These are phyloP conservation scores for Yarrowia osloensis DNA, from an alignment of 805 yeast species.

Conservation along the genomic window DNA sequence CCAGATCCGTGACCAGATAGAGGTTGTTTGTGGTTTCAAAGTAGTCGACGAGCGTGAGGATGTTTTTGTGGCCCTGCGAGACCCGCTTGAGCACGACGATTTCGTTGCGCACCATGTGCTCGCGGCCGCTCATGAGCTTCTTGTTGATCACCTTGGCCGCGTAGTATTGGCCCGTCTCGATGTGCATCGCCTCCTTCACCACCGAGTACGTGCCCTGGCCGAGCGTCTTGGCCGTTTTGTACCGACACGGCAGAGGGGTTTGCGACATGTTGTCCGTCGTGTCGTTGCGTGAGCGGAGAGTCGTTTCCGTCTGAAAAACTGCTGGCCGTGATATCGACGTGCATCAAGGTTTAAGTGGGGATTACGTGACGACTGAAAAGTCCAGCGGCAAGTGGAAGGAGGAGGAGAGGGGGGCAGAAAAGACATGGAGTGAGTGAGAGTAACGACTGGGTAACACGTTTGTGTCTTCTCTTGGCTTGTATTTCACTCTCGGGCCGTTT, in stretches of 20 bases:
- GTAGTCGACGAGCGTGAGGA: constrained; percentile 64
- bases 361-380: constrained; percentile 11
- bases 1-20: constrained; percentile 64
- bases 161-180: constrained; percentile 47
- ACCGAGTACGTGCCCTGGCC: constrained; percentile 50
- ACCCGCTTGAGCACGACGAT: constrained; percentile 56
- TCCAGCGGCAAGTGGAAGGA: neutral
- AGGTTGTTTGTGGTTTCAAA: constrained; percentile 64
- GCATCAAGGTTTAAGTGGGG: constrained; percentile 25
- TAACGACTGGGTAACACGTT: no score
- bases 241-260: constrained; percentile 39
- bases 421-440: no score
- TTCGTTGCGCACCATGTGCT: constrained; percentile 61
- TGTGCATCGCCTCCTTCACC: constrained; percentile 48
- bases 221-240: constrained; percentile 43
- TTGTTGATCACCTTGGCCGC: constrained; percentile 59
- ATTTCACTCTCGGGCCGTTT: no score
- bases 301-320: neutral
- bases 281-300: neutral
- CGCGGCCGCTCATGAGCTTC: constrained; percentile 54
- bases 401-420: neutral
- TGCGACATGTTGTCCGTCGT: constrained; percentile 31
- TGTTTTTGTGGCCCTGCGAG: constrained; percentile 54
- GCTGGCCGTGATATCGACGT: neutral
- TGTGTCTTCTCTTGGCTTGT: no score